phyloP scores from a whole-genome alignment of 1,284 basidiomycete genomes.

The Trichosporon sp. region DNA sequence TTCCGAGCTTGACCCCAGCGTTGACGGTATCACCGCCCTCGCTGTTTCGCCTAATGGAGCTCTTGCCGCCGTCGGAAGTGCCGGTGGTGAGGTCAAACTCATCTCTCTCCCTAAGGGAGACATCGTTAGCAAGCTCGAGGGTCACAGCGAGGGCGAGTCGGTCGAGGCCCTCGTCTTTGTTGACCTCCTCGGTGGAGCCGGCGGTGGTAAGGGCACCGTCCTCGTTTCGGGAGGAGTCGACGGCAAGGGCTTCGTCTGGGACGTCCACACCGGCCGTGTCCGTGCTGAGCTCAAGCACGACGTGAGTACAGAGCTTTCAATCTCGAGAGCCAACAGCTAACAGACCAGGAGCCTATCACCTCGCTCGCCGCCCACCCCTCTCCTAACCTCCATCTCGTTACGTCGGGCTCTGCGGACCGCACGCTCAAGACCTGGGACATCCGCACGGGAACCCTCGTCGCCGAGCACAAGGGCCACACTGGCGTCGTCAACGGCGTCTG shows the following conservation, averaged over 20 bases:
- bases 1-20: constrained; percentile 50
- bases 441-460: constrained; percentile 71
- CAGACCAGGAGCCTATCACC: constrained; percentile 71
- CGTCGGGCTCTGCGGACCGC: constrained; percentile 79
- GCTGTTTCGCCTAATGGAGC: constrained; percentile 78
- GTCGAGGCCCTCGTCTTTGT: constrained; percentile 86
- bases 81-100: constrained; percentile 74
- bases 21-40: constrained; percentile 76
- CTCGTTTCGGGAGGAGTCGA: constrained; percentile 86
- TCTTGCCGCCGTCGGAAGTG: constrained; percentile 81
- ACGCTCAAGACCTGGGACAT: constrained; percentile 90
- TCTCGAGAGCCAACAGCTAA: background rate
- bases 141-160: constrained; percentile 82
- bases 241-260: constrained; percentile 91
- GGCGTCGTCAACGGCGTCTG: constrained; percentile 74
- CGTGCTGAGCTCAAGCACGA: constrained; percentile 74
- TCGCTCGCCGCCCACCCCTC: constrained; percentile 67
- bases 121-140: constrained; percentile 71
- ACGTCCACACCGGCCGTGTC: constrained; percentile 75
- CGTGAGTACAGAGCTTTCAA: constrained; percentile 52
- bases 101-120: constrained; percentile 82
- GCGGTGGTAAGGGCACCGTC: constrained; percentile 59
- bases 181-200: constrained; percentile 61
- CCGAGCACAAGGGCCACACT: constrained; percentile 77
- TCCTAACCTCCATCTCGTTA: constrained; percentile 64